Evolutionary conservation across 2,329 filamentous ascomycete genomes (phyloP).

Genomic region (Neonectria coccinea): DNA sequence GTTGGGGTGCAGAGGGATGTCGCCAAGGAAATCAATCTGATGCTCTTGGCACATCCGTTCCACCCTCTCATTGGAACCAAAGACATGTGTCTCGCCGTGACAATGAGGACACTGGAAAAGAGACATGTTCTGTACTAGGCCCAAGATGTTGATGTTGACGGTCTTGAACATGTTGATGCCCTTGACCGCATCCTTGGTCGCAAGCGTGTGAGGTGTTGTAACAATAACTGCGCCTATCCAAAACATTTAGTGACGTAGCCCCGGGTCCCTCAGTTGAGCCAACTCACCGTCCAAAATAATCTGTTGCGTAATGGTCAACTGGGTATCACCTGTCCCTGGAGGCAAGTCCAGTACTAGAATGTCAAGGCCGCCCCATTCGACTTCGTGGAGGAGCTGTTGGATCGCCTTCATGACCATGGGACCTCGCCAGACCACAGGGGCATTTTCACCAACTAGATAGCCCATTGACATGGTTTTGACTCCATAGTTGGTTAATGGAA

Average conservation of each 20-base stretch:
- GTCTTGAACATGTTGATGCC: slow-evolving; percentile 94
- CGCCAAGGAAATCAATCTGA: slow-evolving; percentile 82
- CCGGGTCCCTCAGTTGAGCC: not conserved
- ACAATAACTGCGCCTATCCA: slow-evolving; percentile 80
- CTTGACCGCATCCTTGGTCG: slow-evolving; percentile 90
- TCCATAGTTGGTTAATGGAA: slow-evolving; percentile 93
- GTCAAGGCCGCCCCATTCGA: slow-evolving; percentile 92
- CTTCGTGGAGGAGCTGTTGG: slow-evolving; percentile 93
- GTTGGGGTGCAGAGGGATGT: slow-evolving; percentile 86
- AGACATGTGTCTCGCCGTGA: slow-evolving; percentile 78
- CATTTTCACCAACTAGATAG: slow-evolving; percentile 83
- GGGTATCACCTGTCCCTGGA: slow-evolving; percentile 94
- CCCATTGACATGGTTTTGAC: slow-evolving; percentile 99
- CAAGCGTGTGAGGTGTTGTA: slow-evolving; percentile 92
- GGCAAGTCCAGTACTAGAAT: slow-evolving; percentile 91
- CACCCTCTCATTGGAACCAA: slow-evolving; percentile 76
- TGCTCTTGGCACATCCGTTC: slow-evolving; percentile 76
- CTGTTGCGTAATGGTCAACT: slow-evolving; percentile 97
- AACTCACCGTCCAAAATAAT: slow-evolving; percentile 82
- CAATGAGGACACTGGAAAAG: slow-evolving; percentile 86
- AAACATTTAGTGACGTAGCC: slow-evolving; percentile 10
- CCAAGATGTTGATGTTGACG: slow-evolving; percentile 82
- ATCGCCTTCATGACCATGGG: slow-evolving; percentile 98
- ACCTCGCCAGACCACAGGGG: slow-evolving; percentile 93
- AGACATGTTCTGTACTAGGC: slow-evolving; percentile 93